phyloP scores from a whole-genome alignment of 441 rosid genomes.

The Croton laevigatus region DNA sequence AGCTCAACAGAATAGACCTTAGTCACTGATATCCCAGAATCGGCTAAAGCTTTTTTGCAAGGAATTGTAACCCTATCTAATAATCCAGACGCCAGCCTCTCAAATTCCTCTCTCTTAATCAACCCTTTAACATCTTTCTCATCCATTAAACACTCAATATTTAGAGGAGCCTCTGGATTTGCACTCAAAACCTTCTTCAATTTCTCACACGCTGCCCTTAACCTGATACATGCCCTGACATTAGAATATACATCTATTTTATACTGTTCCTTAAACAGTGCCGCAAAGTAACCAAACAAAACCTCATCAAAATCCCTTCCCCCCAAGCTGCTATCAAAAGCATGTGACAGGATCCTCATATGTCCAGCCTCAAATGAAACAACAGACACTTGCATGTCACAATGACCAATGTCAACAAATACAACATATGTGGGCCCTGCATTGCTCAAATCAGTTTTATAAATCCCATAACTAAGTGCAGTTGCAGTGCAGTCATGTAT shows the following conservation, averaged over 20 bases:
- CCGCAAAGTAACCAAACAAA: conserved; percentile 67
- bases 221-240: conserved; percentile 68
- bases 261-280: conserved; percentile 72
- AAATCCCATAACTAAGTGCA: conserved; percentile 94
- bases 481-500: conserved; percentile 94
- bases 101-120: conserved; percentile 92
- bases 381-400: conserved; percentile 77
- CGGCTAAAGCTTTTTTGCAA: conserved; percentile 48
- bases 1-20: conserved; percentile 49
- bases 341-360: conserved; percentile 79
- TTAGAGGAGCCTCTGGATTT: conserved; percentile 80
- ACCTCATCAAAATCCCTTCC: conserved; percentile 93
- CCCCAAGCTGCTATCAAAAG: conserved; percentile 75
- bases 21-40: conserved; percentile 37
- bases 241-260: conserved; percentile 74
- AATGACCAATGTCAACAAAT: conserved; percentile 88
- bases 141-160: conserved; percentile 92
- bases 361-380: conserved; percentile 63
- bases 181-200: conserved; percentile 96
- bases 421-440: conserved; percentile 51
- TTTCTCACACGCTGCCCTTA: conserved; percentile 88
- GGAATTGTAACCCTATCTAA: conserved; percentile 44
- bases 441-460: conserved; percentile 68
- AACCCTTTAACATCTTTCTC: conserved; percentile 93
- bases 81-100: conserved; percentile 41